Percentiles rank a stretch among this genome's conserved stretches.
Evolutionary conservation across 805 yeast species (phyloP).

Genomic region (Candida ulmi): DNA sequence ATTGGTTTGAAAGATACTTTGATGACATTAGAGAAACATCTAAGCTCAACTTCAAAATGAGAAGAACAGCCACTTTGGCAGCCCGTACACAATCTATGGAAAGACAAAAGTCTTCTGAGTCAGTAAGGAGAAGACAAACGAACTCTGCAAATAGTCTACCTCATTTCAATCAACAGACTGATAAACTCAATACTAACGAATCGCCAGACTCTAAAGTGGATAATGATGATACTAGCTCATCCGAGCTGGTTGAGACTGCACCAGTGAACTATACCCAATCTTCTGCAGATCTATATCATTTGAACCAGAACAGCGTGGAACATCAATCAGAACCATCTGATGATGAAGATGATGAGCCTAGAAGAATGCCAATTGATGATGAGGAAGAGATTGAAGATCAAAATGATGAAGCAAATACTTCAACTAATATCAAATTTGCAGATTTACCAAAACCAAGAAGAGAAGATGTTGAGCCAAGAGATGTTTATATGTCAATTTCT

Average conservation of each 20-base stretch:
- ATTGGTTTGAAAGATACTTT: constrained; percentile 85
- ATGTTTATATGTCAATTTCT: constrained; percentile 77
- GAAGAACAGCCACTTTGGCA: constrained; percentile 71
- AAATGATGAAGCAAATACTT: constrained; percentile 3
- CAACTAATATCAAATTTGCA: constrained; percentile 17
- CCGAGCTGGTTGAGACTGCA: constrained; percentile 5
- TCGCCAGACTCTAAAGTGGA: constrained; percentile 3
- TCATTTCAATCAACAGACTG: not conserved
- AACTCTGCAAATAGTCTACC: not conserved
- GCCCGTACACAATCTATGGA: constrained; percentile 36
- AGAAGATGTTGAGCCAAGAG: constrained; percentile 69
- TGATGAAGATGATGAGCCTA: constrained; percentile 3
- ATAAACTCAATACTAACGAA: not conserved
- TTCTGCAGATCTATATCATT: constrained; percentile 1
- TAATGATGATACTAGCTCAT: constrained; percentile 13
- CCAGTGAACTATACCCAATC: constrained; percentile 8
- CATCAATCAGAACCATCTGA: constrained; percentile 20
- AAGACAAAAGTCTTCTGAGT: constrained; percentile 11
- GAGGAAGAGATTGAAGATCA: constrained; percentile 7
- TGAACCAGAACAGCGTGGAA: constrained; percentile 5
- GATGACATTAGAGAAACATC: constrained; percentile 76
- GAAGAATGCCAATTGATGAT: constrained; percentile 5
- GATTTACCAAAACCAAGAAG: constrained; percentile 23
- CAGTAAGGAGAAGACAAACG: constrained; percentile 1
- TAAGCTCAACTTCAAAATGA: constrained; percentile 72